These are phyloP conservation scores for Hyaloscypha bicolor DNA, from an alignment of 495 filamentous ascomycete species.

Conservation along the genomic window DNA sequence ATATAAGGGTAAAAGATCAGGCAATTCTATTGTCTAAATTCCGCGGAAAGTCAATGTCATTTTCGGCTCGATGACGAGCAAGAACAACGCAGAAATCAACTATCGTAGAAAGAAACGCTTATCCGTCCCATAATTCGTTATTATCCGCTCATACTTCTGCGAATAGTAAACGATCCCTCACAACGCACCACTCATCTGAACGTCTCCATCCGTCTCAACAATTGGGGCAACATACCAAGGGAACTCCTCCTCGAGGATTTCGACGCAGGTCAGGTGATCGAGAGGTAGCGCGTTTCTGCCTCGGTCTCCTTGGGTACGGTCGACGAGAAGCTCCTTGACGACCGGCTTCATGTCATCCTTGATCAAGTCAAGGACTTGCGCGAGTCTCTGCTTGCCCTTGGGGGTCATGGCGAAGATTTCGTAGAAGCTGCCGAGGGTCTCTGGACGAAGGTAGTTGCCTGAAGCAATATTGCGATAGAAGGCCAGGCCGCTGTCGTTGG, in stretches of 20 bases:
- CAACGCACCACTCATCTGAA: background rate
- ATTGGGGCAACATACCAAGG: constrained; percentile 9
- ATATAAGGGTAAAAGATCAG: no score
- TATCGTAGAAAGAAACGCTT: background rate
- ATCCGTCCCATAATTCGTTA: background rate
- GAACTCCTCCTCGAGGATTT: constrained; percentile 7
- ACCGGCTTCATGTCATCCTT: constrained; percentile 18
- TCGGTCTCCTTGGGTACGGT: constrained; percentile 2
- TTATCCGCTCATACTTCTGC: background rate
- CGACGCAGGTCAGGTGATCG: constrained; percentile 11
- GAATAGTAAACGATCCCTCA: background rate
- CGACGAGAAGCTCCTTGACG: constrained; percentile 11
- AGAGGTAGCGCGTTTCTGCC: background rate
- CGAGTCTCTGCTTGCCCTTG: constrained; percentile 17
- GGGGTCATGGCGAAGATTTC: constrained; percentile 29
- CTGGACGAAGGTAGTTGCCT: constrained; percentile 31
- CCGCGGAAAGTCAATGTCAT: no score
- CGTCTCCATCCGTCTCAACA: no score
- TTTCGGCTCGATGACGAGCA: no score
- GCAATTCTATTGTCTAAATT: no score
- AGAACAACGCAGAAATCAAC: background rate
- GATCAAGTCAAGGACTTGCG: constrained; percentile 5
- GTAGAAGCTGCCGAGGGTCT: constrained; percentile 27
- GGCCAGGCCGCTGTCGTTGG: constrained; percentile 36
- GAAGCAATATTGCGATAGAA: constrained; percentile 40